Evolutionary conservation across 2,329 filamentous ascomycete genomes (phyloP).

Genomic region (Saccharata proteae): DNA sequence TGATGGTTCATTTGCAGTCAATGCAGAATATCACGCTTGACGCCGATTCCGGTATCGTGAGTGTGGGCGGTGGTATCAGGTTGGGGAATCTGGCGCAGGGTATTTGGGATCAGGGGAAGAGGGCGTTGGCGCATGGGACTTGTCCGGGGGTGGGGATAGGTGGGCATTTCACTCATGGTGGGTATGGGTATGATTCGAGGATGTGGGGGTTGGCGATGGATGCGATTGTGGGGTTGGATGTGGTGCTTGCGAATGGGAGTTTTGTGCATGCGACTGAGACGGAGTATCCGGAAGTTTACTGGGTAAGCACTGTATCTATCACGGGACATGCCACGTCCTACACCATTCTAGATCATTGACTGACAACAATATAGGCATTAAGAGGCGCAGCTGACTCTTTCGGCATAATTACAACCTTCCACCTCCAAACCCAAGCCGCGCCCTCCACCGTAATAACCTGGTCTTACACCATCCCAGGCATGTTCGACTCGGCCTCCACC

Average conservation of each 20-base stretch:
- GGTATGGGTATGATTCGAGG: conserved; percentile 23
- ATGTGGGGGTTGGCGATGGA: conserved; percentile 25
- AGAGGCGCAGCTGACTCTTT: conserved; percentile 23
- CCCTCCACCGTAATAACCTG: conserved; percentile 10
- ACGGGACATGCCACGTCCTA: too few species aligned
- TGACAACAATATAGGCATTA: conserved; percentile 12
- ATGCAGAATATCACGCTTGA: conserved; percentile 34
- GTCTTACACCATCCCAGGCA: conserved; percentile 11
- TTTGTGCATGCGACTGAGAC: conserved; percentile 22
- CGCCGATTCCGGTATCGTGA: conserved; percentile 27
- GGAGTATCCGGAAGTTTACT: conserved; percentile 26
- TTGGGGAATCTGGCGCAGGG: conserved; percentile 29
- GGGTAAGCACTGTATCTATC: conserved; percentile 10
- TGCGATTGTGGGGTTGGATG: conserved; percentile 21
- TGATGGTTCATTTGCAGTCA: conserved; percentile 36
- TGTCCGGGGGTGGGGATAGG: conserved; percentile 35
- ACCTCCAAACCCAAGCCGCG: conserved; percentile 12
- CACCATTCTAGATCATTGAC: too few species aligned
- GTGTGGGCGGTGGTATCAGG: conserved; percentile 37
- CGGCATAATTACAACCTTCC: conserved; percentile 17
- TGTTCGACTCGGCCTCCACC: conserved; percentile 17
- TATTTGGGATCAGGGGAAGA: conserved; percentile 22
- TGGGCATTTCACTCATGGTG: conserved; percentile 24
- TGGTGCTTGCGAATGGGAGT: conserved; percentile 28
- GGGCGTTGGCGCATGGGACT: conserved; percentile 39